Percentiles rank a stretch among this genome's conserved stretches.
phyloP scores from a whole-genome alignment of 1,139 yeast species.

The Suhomyces maxii region DNA sequence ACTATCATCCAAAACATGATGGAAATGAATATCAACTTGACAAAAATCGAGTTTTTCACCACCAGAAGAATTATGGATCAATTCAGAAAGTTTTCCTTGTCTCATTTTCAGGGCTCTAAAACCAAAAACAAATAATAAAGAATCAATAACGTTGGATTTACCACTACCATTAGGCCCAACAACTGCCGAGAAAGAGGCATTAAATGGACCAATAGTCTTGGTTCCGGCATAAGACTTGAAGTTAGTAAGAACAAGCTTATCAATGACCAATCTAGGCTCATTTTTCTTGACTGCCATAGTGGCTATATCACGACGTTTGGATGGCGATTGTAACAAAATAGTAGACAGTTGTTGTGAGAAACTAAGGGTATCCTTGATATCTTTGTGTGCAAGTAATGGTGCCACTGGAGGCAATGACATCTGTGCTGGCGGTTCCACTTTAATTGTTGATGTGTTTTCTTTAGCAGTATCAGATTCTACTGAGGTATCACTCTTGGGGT shows the following conservation, averaged over 20 bases:
- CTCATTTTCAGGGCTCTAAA: conserved; percentile 97
- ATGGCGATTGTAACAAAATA: conserved; percentile 30
- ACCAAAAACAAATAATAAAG: conserved; percentile 94
- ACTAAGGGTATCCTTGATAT: conserved; percentile 17
- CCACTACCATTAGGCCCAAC: conserved; percentile 99
- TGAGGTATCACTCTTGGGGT: conserved; percentile 11
- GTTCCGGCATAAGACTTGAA: conserved; percentile 95
- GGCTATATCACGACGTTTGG: conserved; percentile 25
- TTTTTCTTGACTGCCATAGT: conserved; percentile 15
- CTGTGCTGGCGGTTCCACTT: conserved; percentile 3
- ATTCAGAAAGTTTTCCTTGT: conserved; percentile 85
- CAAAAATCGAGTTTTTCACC: conserved; percentile 69
- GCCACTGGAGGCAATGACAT: conserved; percentile 1
- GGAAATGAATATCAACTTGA: conserved; percentile 91
- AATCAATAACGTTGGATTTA: conserved; percentile 94
- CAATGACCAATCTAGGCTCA: conserved; percentile 69
- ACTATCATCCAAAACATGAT: conserved; percentile 66
- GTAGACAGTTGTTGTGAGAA: conserved; percentile 33
- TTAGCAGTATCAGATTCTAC: conserved; percentile 10
- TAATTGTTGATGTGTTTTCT: conserved; percentile 1
- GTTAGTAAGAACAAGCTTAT: conserved; percentile 70
- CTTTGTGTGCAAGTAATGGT: conserved; percentile 3
- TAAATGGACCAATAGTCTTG: conserved; percentile 95
- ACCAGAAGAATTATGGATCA: conserved; percentile 84
- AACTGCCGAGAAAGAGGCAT: conserved; percentile 90